Percentiles rank a stretch among this genome's conserved stretches.
Conservation (phyloP, 805 yeast genomes). For the Deakozyma indianensis region DNA sequence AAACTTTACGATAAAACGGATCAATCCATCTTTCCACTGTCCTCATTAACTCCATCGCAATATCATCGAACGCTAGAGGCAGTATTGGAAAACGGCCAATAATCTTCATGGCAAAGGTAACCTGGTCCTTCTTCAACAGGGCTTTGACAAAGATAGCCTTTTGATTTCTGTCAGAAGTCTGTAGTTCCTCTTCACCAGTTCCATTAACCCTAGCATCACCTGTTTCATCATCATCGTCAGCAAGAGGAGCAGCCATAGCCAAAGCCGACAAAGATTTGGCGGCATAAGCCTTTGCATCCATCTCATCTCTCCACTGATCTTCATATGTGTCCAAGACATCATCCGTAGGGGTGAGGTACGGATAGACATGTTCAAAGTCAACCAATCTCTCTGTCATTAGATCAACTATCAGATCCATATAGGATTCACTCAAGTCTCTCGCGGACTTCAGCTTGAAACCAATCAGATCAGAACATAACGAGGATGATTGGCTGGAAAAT, state of each 20-base stretch:
- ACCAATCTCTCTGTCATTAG: constrained; percentile 54
- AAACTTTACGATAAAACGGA: constrained; percentile 29
- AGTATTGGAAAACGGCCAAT: constrained; percentile 49
- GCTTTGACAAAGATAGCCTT: constrained; percentile 37
- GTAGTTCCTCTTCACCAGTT: constrained; percentile 8
- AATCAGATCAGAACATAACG: constrained; percentile 22
- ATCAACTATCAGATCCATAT: constrained; percentile 33
- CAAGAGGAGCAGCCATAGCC: constrained; percentile 77
- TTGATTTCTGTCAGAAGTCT: constrained; percentile 8
- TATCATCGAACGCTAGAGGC: constrained; percentile 36
- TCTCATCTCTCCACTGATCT: constrained; percentile 28
- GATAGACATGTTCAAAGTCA: constrained; percentile 46
- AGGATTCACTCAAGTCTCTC: constrained; percentile 26
- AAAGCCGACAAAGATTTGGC: constrained; percentile 41
- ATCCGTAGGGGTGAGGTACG: constrained; percentile 39
- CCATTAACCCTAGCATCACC: constrained; percentile 10
- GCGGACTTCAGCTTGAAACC: constrained; percentile 28
- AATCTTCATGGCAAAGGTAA: constrained; percentile 46
- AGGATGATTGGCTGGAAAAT: constrained; percentile 25
- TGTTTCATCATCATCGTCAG: constrained; percentile 48
- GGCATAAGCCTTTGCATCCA: constrained; percentile 37
- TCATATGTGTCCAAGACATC: constrained; percentile 32
- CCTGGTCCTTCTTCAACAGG: constrained; percentile 43
- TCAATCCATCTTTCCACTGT: constrained; percentile 33
- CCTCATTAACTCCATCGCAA: constrained; percentile 34